Evolutionary conservation across 1,284 basidiomycete species (phyloP).

Genomic region (Ceratobasidium sp.): DNA sequence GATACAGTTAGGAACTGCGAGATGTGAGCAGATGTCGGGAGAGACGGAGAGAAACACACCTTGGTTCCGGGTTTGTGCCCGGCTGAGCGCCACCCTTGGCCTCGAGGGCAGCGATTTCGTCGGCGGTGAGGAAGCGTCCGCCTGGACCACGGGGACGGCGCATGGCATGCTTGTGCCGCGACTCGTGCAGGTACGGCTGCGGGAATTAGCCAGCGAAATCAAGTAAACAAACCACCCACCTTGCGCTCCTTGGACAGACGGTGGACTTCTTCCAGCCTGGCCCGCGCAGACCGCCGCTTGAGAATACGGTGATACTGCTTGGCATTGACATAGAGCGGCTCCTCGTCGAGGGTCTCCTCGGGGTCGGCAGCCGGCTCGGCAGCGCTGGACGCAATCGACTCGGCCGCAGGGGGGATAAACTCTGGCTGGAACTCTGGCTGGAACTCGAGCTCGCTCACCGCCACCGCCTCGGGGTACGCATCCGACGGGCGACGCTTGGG

Average conservation of each 20-base stretch:
- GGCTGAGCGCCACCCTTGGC: constrained; percentile 43
- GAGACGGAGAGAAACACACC: not conserved
- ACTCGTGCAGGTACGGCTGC: constrained; percentile 96
- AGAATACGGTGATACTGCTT: constrained; percentile 98
- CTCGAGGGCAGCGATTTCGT: constrained; percentile 86
- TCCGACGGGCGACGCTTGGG: constrained; percentile 13
- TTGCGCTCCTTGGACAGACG: constrained; percentile 89
- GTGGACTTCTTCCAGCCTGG: constrained; percentile 89
- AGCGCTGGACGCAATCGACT: not conserved
- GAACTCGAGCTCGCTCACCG: not conserved
- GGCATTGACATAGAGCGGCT: constrained; percentile 95
- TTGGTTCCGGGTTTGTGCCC: constrained; percentile 15
- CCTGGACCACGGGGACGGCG: constrained; percentile 94
- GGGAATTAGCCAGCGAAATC: constrained; percentile 8
- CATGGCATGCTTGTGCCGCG: constrained; percentile 97
- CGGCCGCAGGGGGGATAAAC: constrained; percentile 1
- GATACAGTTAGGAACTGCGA: not conserved
- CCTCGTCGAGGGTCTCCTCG: constrained; percentile 70
- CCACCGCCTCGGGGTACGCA: not conserved
- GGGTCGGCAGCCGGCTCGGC: not conserved
- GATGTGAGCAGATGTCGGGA: not conserved
- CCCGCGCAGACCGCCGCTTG: constrained; percentile 86
- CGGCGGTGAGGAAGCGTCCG: constrained; percentile 93
- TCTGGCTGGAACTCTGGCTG: not conserved
- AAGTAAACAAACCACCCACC: constrained; percentile 58